These are phyloP conservation scores for Persicaria tinctoria DNA, from an alignment of 148 eudicot species.

Conservation along the genomic window DNA sequence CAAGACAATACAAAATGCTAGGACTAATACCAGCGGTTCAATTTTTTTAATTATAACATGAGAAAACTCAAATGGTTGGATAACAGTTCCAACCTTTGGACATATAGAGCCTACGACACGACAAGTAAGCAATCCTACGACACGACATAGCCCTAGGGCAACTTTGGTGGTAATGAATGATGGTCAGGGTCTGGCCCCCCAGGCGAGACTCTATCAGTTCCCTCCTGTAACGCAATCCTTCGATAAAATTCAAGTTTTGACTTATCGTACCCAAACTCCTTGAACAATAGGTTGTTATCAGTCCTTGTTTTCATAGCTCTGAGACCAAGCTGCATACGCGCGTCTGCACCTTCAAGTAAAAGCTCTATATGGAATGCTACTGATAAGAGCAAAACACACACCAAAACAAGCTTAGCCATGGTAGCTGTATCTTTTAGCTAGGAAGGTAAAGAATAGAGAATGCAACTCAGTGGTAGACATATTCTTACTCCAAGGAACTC, in stretches of 20 bases:
- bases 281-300: not conserved
- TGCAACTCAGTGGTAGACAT: not conserved
- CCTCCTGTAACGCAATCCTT: slow-evolving; percentile 12
- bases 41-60: not conserved
- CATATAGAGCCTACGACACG: not conserved
- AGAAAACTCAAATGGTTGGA: not conserved
- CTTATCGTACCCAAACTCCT: slow-evolving; percentile 8
- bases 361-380: not conserved
- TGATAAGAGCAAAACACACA: slow-evolving; percentile 4
- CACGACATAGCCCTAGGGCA: not conserved
- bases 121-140: not conserved
- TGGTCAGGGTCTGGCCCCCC: slow-evolving; percentile 40
- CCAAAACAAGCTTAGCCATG: not conserved
- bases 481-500: not conserved
- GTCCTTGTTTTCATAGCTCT: not conserved
- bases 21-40: not conserved
- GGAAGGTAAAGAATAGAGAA: not conserved
- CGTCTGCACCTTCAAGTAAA: not conserved
- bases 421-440: not conserved
- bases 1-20: not conserved
- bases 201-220: slow-evolving; percentile 24
- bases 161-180: slow-evolving; percentile 15
- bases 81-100: slow-evolving; percentile 5
- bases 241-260: slow-evolving; percentile 1
- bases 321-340: not conserved